phyloP scores from a whole-genome alignment of 108 stramenopile genomes.

The Nitzschia sp. region DNA sequence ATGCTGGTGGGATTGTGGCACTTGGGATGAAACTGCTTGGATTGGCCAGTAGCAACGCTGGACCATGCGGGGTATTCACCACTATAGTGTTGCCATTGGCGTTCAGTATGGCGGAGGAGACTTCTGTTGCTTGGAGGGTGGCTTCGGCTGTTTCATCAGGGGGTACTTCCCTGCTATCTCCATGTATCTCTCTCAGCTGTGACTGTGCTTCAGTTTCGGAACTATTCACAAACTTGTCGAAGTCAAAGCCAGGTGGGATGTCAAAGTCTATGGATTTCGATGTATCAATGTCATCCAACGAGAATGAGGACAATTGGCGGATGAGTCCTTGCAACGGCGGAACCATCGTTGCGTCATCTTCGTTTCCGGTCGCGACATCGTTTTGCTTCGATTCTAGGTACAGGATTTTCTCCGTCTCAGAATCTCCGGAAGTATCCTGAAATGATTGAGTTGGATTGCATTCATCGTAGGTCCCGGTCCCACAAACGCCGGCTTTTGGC shows the following conservation, averaged over 20 bases:
- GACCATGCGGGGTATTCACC: slow-evolving; percentile 12
- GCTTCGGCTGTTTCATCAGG: not conserved
- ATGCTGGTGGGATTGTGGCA: not conserved
- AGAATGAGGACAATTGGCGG: not conserved
- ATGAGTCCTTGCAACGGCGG: not conserved
- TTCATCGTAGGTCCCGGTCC: no score
- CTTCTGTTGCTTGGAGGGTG: not conserved
- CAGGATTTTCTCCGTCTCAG: no score
- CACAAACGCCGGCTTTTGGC: no score
- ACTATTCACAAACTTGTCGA: not conserved
- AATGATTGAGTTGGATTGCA: no score
- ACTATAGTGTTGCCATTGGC: not conserved
- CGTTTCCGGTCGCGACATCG: not conserved
- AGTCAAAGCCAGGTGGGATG: not conserved
- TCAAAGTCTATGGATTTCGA: not conserved
- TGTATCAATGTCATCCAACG: not conserved
- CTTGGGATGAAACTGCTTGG: not conserved
- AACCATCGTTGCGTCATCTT: not conserved
- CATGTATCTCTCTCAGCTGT: not conserved
- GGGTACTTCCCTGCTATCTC: not conserved
- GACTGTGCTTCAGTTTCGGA: not conserved
- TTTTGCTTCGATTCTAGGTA: no score
- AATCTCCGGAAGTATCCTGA: no score
- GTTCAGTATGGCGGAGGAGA: not conserved
- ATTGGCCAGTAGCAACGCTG: slow-evolving; percentile 1